These are phyloP conservation scores for Penicillium sp. DNA, from an alignment of 2,329 filamentous ascomycete genomes.

Conservation along the genomic window DNA sequence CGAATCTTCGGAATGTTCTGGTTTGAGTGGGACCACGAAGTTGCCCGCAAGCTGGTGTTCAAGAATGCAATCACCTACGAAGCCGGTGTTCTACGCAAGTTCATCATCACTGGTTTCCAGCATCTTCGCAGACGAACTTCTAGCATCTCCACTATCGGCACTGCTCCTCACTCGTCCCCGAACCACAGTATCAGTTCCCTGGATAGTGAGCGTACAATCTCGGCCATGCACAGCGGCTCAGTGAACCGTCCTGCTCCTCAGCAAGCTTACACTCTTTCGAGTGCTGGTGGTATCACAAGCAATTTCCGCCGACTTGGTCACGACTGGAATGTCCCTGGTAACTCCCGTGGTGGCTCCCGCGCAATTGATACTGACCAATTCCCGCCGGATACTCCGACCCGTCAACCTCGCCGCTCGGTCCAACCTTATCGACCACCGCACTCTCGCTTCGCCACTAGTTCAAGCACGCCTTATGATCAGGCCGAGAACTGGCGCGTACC, in stretches of 20 bases:
- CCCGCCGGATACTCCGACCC: background rate
- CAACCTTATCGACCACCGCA: background rate
- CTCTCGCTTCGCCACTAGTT: background rate
- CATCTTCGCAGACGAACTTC: background rate
- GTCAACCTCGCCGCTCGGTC: background rate
- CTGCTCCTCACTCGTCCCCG: background rate
- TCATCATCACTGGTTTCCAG: slow-evolving; percentile 13
- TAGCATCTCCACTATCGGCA: slow-evolving; percentile 1
- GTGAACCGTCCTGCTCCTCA: background rate
- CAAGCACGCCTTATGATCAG: background rate
- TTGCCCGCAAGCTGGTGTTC: background rate
- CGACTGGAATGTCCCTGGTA: background rate
- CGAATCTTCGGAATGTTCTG: slow-evolving; percentile 8
- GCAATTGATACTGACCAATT: background rate
- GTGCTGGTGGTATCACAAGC: background rate
- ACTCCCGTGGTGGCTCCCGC: background rate
- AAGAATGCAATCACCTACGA: slow-evolving; percentile 8
- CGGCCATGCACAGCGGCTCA: background rate
- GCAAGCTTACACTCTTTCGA: background rate
- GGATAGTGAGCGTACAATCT: background rate
- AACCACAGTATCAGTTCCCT: background rate
- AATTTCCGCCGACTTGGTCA: background rate
- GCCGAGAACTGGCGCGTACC: background rate
- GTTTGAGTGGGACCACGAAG: slow-evolving; percentile 7
- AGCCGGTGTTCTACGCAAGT: slow-evolving; percentile 1